Conservation (phyloP, 2,329 filamentous ascomycete species). For the Calonectria fujianensis region DNA sequence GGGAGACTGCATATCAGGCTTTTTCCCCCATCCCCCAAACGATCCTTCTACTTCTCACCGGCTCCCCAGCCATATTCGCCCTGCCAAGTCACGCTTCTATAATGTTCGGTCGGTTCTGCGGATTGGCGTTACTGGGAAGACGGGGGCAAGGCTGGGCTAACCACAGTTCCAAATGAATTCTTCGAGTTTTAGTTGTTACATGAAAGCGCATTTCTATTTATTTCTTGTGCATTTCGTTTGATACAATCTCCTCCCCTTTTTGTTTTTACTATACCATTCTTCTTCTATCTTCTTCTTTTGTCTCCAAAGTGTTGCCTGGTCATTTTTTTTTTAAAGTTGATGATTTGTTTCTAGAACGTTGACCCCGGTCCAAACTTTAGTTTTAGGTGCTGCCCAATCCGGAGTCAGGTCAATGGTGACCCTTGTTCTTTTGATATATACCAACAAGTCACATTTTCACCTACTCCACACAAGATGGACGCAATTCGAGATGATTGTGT, state of each 20-base stretch:
- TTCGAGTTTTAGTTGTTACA: constrained; percentile 50
- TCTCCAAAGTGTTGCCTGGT: background rate
- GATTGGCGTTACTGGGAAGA: constrained; percentile 54
- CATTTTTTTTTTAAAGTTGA: background rate
- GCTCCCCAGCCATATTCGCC: constrained; percentile 22
- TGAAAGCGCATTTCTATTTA: constrained; percentile 46
- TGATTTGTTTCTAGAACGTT: background rate
- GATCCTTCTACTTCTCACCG: constrained; percentile 23
- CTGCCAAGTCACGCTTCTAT: constrained; percentile 34
- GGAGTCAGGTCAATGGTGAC: background rate
- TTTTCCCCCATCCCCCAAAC: constrained; percentile 8
- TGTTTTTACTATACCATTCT: background rate
- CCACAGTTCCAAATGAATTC: constrained; percentile 46
- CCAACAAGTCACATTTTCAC: background rate
- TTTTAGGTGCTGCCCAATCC: background rate
- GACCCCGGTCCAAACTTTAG: constrained; percentile 2
- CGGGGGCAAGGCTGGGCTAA: constrained; percentile 44
- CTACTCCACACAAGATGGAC: background rate
- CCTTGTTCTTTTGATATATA: background rate
- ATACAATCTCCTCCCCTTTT: background rate
- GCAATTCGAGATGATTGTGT: background rate
- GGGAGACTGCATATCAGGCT: constrained; percentile 24
- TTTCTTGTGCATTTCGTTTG: constrained; percentile 18
- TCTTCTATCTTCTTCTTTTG: background rate
- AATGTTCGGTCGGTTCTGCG: constrained; percentile 48